Base-by-base conservation (phyloP, 2,329 filamentous ascomycete species). In the Chrysoporthe austroafricana region DNA sequence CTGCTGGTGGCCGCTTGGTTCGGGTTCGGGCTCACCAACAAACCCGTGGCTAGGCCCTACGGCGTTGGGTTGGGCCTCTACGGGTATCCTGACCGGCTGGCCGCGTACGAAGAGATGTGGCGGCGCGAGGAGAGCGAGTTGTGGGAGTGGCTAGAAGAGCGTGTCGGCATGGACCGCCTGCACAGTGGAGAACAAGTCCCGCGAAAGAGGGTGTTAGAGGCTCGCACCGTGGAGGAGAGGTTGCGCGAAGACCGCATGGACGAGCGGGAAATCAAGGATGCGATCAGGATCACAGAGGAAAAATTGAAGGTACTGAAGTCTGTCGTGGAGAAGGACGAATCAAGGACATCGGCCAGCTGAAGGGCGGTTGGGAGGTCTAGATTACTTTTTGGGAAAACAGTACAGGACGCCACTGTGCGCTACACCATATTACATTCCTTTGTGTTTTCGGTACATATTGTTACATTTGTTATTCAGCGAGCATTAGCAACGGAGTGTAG, bases 81-180 rank as follows among this genome's bases (percentile, higher is more conserved):
- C 70, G 73, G 77, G 74, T 81, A 80, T 36, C 86, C 91, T 0
- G 89, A 94, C 66, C 87, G 94, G 6, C 80, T 94, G 18, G 89
- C 91, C 2, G 93, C 92, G 0, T 98, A 97, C 76, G 94, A 98
- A 72, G 92, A 97, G 79, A 91, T 98, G 75, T 99, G 95, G 94
- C 86, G 89, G 46, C 84, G 88, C 52, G 93, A 97, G 77, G 94
- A 97, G 76, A 93, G 88, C 71, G 93, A 96, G 73, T 81, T 97
- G 11, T 97, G 94, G 94, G 90, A 92, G 67, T 97, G 94, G 94
- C 82, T 97, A 4, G 94, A 97, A 77, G 92, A 97, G 73, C 86
- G 94, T 21, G 90, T 93, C 1, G 91, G 93, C 2, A 81, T 96
- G 76, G 90, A 93, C 66, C 82, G 81, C 68, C 79, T 86, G 71